phyloP scores from a whole-genome alignment of 768 basidiomycete species.

The Lentinula sp. region DNA sequence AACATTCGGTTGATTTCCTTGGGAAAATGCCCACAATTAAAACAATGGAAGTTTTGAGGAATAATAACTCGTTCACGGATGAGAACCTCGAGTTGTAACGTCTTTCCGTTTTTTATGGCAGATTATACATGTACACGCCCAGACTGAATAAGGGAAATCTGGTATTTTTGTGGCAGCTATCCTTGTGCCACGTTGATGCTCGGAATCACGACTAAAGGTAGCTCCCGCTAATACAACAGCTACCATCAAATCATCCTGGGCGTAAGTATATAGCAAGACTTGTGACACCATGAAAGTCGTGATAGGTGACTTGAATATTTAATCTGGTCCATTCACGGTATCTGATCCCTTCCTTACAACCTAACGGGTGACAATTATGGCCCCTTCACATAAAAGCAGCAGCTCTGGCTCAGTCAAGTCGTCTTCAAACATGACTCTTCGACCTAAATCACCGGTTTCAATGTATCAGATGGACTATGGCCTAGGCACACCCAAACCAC shows the following conservation, averaged over 20 bases:
- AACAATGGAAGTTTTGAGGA: too few relatives aligned
- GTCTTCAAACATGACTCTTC: background rate
- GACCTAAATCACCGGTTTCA: conserved; percentile 3
- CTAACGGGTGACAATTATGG: background rate
- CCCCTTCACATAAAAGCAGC: background rate
- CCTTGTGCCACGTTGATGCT: background rate
- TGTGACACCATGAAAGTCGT: background rate
- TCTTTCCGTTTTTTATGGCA: too few relatives aligned
- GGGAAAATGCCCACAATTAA: background rate
- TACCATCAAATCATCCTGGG: background rate
- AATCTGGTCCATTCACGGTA: background rate
- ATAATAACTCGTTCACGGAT: too few relatives aligned
- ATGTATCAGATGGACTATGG: conserved; percentile 1
- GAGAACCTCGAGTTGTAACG: too few relatives aligned
- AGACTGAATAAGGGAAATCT: too few relatives aligned
- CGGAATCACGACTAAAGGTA: background rate
- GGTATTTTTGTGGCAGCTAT: background rate
- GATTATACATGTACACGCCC: too few relatives aligned
- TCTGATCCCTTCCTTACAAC: background rate
- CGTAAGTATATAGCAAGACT: background rate
- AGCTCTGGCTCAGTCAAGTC: background rate
- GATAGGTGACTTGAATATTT: background rate
- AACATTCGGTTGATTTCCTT: background rate
- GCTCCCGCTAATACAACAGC: background rate
- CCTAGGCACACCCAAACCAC: background rate